These are phyloP conservation scores for Penicillium sp. DNA, from an alignment of 2,329 filamentous ascomycete species.

Conservation along the genomic window DNA sequence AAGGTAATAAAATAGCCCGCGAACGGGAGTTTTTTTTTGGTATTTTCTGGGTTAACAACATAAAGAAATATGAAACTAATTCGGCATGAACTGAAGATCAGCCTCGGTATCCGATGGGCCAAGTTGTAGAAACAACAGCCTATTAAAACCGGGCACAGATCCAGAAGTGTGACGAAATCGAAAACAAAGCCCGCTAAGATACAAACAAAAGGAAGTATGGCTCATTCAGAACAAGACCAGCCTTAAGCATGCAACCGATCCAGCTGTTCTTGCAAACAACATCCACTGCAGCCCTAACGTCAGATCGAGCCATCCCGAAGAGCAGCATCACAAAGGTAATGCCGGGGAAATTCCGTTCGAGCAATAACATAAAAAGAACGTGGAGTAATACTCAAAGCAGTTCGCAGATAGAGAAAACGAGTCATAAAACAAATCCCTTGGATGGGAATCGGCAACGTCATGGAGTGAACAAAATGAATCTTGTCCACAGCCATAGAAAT, in stretches of 20 bases:
- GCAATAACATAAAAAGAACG: neutral
- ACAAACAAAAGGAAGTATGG: neutral
- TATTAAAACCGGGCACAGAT: neutral
- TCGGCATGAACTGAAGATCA: neutral
- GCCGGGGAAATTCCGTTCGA: neutral
- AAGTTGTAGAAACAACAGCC: neutral
- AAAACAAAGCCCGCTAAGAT: neutral
- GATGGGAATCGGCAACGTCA: neutral
- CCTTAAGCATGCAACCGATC: neutral
- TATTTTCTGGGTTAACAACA: neutral
- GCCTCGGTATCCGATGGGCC: neutral
- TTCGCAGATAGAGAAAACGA: neutral
- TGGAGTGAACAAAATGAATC: neutral
- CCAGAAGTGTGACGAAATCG: neutral
- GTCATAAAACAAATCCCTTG: neutral
- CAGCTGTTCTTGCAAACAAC: neutral
- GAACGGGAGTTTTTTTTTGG: neutral
- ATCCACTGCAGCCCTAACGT: neutral
- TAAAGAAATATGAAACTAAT: neutral
- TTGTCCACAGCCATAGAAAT: neutral
- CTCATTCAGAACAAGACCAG: neutral
- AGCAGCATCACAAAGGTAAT: neutral
- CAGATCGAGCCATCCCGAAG: neutral
- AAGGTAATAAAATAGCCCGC: too few species aligned
- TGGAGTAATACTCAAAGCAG: neutral